Evolutionary conservation across 495 filamentous ascomycete species (phyloP), one percentile per base, ranked within the genome.

Genomic region (Neurospora hispaniola): DNA sequence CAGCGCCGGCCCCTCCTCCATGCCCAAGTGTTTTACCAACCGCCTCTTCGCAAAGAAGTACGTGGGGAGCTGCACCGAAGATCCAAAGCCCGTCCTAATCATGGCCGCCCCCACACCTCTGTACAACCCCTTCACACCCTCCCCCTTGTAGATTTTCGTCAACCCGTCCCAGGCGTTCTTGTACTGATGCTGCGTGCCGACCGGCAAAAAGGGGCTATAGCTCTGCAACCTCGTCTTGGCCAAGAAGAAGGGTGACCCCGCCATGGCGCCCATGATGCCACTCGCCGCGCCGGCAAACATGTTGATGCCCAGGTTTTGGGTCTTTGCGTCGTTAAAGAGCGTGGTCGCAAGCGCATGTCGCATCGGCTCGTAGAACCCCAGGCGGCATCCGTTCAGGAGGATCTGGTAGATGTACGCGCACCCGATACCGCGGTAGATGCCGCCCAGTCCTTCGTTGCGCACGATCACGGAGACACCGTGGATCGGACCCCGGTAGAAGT

Each of bases 381-480:
- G 85, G 35, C 96, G 93, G 84, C 94, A 98, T 73, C 96, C 96
- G 79, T 99, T 99, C 71, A 99, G 89, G 71, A 96, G 87, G 74
- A 97, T 91, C 83, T 99, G 96, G 84, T 99, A 99, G 78, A 97
- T 88, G 85, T 98, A 99, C 73, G 96, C 96, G 79, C 90, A 93
- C 8, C 92, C 92, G 72, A 99, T 88, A 59, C 96, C 96, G 42
- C 96, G 90, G 81, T 97, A 93, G 42, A 98, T 86, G 54, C 95
- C 96, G 41, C 86, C 85, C 5, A 94, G 78, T 9, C 96, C 96
- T 82, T 99, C 96, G 84, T 98, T 97, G 74, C 91, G 89, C 41
- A 96, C 81, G 74, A 99, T 98, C 39, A 97, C 93, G 71, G 89
- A 88, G 68, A 97, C 92, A 74, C 94, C 96, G 78, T 99, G 96